Evolutionary conservation across 2,329 filamentous ascomycete genomes (phyloP).

Genomic region (Coniochaeta sp.): DNA sequence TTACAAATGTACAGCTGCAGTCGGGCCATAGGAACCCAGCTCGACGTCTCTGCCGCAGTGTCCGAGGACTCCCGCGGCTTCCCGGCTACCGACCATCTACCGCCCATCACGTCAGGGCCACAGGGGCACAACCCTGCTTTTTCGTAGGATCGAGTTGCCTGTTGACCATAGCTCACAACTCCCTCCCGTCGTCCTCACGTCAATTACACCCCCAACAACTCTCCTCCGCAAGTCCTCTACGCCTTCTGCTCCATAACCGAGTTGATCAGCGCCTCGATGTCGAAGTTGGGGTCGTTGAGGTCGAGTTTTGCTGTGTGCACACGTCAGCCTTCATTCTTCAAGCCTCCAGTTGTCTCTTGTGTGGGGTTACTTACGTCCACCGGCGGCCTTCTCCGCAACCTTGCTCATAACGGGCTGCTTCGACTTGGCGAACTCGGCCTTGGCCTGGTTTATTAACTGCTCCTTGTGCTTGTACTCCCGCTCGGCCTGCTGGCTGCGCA

Average conservation of each 20-base stretch:
- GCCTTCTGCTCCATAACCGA: constrained; percentile 49
- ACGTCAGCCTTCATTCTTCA: neutral
- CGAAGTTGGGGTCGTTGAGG: constrained; percentile 81
- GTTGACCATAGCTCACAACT: neutral
- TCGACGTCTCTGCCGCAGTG: constrained; percentile 43
- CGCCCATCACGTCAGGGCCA: constrained; percentile 16
- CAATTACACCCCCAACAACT: constrained; percentile 18
- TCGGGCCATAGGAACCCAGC: constrained; percentile 36
- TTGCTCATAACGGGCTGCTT: constrained; percentile 47
- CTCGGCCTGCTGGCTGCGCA: constrained; percentile 64
- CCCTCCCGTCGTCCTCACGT: constrained; percentile 16
- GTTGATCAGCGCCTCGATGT: constrained; percentile 79
- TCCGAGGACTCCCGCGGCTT: constrained; percentile 32
- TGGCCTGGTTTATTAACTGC: constrained; percentile 85
- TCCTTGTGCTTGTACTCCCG: constrained; percentile 88
- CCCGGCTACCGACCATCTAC: constrained; percentile 30
- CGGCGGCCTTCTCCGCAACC: constrained; percentile 20
- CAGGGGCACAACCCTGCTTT: neutral
- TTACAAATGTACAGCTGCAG: constrained; percentile 45
- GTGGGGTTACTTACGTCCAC: constrained; percentile 24
- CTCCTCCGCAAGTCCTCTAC: constrained; percentile 24
- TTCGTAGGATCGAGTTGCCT: neutral
- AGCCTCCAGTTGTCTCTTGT: too few relatives aligned
- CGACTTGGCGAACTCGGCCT: constrained; percentile 76
- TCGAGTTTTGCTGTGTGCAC: constrained; percentile 34